phyloP scores from a whole-genome alignment of 495 filamentous ascomycete genomes.

The Penicillium cataractarum region DNA sequence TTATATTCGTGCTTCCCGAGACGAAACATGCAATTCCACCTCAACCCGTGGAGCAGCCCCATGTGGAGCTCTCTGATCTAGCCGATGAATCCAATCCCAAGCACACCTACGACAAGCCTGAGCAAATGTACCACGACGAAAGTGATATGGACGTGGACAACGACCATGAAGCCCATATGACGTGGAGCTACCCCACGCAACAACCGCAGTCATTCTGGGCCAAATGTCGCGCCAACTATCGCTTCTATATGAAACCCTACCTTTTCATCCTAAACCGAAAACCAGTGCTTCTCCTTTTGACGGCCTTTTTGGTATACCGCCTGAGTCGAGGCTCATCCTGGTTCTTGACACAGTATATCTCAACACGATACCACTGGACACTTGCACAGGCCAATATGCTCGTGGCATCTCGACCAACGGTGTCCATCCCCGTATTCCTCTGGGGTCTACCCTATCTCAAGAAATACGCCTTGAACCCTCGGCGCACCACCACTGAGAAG shows the following conservation, averaged over 20 bases:
- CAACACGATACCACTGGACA: slow-evolving; percentile 58
- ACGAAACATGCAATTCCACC: slow-evolving; percentile 47
- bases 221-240: slow-evolving; percentile 22
- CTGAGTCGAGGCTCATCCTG: slow-evolving; percentile 53
- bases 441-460: slow-evolving; percentile 49
- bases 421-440: slow-evolving; percentile 56
- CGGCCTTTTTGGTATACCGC: slow-evolving; percentile 55
- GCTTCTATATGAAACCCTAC: slow-evolving; percentile 40
- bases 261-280: slow-evolving; percentile 50
- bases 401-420: slow-evolving; percentile 50
- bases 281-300: slow-evolving; percentile 49
- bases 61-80: slow-evolving; percentile 42
- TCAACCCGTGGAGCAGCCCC: slow-evolving; percentile 8
- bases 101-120: slow-evolving; percentile 17
- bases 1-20: slow-evolving; percentile 54
- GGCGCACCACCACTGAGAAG: slow-evolving; percentile 40
- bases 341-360: slow-evolving; percentile 61
- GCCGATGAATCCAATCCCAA: slow-evolving; percentile 22
- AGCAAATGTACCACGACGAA: slow-evolving; percentile 21
- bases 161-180: slow-evolving; percentile 17
- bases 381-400: slow-evolving; percentile 59
- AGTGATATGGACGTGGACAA: slow-evolving; percentile 22
- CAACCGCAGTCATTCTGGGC: slow-evolving; percentile 21
- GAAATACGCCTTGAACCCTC: slow-evolving; percentile 17
- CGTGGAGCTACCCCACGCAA: slow-evolving; percentile 29